Conservation (phyloP, 768 basidiomycete species). For the Chiua virens region DNA sequence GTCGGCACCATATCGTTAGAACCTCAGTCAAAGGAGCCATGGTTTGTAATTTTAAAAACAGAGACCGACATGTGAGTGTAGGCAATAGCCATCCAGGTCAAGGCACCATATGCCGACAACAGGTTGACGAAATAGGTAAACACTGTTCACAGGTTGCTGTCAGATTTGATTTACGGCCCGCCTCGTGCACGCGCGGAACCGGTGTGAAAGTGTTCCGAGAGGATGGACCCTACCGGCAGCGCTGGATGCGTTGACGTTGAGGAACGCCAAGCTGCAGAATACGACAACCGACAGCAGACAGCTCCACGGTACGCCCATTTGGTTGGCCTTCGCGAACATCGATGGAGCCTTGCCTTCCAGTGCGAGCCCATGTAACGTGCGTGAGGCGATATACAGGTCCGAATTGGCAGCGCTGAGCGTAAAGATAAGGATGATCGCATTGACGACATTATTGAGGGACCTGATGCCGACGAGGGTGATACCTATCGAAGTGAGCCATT, state of each 20-base stretch:
- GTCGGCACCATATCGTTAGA: conserved; percentile 5
- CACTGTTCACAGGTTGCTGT: conserved; percentile 7
- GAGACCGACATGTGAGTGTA: conserved; percentile 59
- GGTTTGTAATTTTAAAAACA: too few relatives aligned
- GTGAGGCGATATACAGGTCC: conserved; percentile 58
- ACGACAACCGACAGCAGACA: conserved; percentile 41
- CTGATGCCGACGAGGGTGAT: conserved; percentile 50
- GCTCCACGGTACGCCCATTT: conserved; percentile 44
- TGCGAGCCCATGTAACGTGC: conserved; percentile 53
- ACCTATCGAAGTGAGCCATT: not conserved
- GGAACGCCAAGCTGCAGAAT: conserved; percentile 59
- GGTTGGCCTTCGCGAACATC: conserved; percentile 45
- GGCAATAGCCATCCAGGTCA: conserved; percentile 46
- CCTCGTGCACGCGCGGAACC: too few relatives aligned
- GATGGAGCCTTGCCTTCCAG: conserved; percentile 51
- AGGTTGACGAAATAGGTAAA: conserved; percentile 42
- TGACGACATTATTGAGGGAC: conserved; percentile 51
- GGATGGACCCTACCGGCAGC: conserved; percentile 42
- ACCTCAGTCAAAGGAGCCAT: not conserved
- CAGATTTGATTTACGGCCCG: too few relatives aligned
- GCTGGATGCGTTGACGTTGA: conserved; percentile 55
- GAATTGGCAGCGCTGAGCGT: conserved; percentile 65
- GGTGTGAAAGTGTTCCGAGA: too few relatives aligned
- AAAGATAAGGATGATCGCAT: conserved; percentile 61
- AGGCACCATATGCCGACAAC: conserved; percentile 36